Base-by-base conservation (phyloP, 495 filamentous ascomycete genomes). In the Margaritispora aquatica region DNA sequence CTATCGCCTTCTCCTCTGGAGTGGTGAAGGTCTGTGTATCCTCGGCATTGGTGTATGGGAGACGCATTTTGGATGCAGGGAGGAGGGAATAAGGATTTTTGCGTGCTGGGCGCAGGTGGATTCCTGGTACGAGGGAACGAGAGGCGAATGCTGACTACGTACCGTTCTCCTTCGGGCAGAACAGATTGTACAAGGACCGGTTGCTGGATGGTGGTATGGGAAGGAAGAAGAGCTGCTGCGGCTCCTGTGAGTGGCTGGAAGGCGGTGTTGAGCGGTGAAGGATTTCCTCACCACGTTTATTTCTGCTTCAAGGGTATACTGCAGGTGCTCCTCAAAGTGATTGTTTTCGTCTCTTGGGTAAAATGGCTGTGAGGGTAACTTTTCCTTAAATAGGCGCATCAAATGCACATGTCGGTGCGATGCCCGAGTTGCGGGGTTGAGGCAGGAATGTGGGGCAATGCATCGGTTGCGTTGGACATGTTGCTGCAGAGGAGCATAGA, bases 11-110 rank as follows among this genome's bases (percentile, higher is more conserved):
- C 1, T 81, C 70, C 41, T 77, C 71, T 7, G 79, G 68, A 4
- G 72, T 63, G 17, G 69, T 73, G 58, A 64, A 64, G 4, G 84
- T 69, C 1, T 69, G 64, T n/a, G 84, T 80, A 0, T 82, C 81
- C 66, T 83, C 75, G 9, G 55, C 17, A 62, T 79, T 69, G 52
- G 80, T 70, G 78, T 92, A 90, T 56, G 86, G 84, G 59, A 91
- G 75, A 68, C 87, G 87, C 88, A 90, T 91, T 54, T 62, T 58
- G 26, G 29, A n/a, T n/a, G n/a, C n/a, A n/a, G n/a, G n/a, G n/a
- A n/a, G n/a, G n/a, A n/a, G n/a, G n/a, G n/a, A n/a, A n/a, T n/a
- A n/a, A n/a, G n/a, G n/a, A n/a, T n/a, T n/a, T n/a, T n/a, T n/a
- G n/a, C n/a, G n/a, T 34, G 29, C 5, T 34, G 5, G 29, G 29